Percentiles rank a stretch among this genome's conserved stretches.
Evolutionary conservation across 306 rosid species (phyloP).

Genomic region (Acacia melanoxylon): DNA sequence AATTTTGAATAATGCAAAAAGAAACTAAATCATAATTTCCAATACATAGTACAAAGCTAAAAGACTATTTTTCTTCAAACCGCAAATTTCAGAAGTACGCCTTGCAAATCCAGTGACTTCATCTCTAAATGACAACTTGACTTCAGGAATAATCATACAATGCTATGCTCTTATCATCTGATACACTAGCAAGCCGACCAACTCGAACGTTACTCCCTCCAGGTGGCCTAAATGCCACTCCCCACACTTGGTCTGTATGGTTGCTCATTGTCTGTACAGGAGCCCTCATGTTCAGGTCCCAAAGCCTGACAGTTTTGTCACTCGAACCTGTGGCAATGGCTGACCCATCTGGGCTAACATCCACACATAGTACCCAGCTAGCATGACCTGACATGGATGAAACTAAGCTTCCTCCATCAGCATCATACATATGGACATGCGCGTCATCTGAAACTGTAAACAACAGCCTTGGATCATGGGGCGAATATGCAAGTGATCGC

Average conservation of each 20-base stretch:
- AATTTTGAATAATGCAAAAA: neutral
- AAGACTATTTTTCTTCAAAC: constrained; percentile 28
- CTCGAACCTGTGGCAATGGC: constrained; percentile 96
- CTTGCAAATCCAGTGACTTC: constrained; percentile 9
- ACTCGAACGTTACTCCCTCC: constrained; percentile 57
- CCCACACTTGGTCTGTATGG: constrained; percentile 97
- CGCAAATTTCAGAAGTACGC: constrained; percentile 19
- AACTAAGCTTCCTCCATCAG: constrained; percentile 77
- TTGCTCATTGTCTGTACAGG: constrained; percentile 98
- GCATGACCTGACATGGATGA: constrained; percentile 93
- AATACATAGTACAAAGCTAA: constrained; percentile 29
- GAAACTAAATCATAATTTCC: constrained; percentile 19
- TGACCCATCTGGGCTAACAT: constrained; percentile 86
- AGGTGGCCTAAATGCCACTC: constrained; percentile 87
- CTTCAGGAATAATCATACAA: constrained; percentile 81
- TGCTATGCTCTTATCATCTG: constrained; percentile 93
- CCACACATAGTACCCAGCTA: constrained; percentile 89
- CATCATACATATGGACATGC: constrained; percentile 92
- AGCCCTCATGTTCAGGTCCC: constrained; percentile 88
- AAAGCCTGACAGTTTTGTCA: constrained; percentile 88
- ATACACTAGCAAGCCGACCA: constrained; percentile 92
- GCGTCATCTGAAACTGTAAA: constrained; percentile 89
- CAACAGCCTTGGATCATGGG: constrained; percentile 75
- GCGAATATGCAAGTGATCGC: constrained; percentile 87
- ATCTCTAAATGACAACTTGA: constrained; percentile 5